Percentiles rank a stretch among this genome's conserved stretches.
phyloP scores from a whole-genome alignment of 1,284 basidiomycete genomes.

The Paramarasmius palmivorus region DNA sequence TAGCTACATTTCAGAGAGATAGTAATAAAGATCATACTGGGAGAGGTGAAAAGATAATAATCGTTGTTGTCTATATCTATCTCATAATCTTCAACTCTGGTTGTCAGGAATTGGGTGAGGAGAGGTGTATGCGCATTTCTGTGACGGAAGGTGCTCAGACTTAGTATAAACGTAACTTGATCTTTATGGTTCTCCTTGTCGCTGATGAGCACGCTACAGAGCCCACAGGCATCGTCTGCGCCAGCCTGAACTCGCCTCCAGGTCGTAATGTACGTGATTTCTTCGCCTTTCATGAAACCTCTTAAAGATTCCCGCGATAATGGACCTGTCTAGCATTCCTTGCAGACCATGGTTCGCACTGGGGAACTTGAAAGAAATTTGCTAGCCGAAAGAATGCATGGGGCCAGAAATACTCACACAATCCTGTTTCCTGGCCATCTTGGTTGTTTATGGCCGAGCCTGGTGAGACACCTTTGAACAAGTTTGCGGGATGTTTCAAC shows the following conservation, averaged over 20 bases:
- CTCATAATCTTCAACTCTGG: no score
- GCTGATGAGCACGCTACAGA: neutral
- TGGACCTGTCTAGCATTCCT: neutral
- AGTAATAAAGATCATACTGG: neutral
- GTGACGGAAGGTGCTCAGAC: neutral
- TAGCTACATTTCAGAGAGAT: neutral
- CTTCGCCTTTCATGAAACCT: neutral
- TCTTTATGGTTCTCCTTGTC: slow-evolving; percentile 1
- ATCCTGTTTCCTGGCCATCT: no score
- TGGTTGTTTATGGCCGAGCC: no score
- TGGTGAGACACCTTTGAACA: no score
- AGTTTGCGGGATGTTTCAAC: no score
- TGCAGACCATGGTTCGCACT: neutral
- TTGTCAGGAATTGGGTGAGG: no score
- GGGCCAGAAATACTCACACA: no score
- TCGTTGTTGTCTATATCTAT: no score
- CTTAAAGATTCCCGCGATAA: neutral
- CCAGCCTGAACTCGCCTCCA: neutral
- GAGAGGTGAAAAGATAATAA: neutral
- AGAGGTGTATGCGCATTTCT: neutral
- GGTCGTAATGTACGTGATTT: neutral
- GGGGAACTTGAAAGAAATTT: no score
- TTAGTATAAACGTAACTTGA: neutral
- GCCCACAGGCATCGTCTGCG: neutral
- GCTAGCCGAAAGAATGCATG: no score